These are phyloP conservation scores for Astrothelium subdiscretum DNA, from an alignment of 495 filamentous ascomycete species.

Conservation along the genomic window DNA sequence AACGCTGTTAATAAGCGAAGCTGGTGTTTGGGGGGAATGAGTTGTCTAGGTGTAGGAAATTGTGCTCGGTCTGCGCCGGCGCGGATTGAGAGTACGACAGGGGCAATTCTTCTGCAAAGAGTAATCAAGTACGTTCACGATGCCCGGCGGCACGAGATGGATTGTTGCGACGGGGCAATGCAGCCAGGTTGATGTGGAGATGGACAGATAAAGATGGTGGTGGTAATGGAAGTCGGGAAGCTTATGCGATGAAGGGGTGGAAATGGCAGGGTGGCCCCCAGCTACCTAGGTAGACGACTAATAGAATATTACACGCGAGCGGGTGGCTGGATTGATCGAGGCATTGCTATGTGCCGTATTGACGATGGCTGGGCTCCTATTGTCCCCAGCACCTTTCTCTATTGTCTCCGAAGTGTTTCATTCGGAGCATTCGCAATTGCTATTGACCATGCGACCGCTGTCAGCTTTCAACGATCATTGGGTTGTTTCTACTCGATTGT, in stretches of 20 bases:
- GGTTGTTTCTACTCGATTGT: background rate
- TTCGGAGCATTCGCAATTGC: background rate
- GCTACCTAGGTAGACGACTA: too few relatives aligned
- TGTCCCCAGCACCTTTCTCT: background rate
- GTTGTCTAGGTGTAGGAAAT: background rate
- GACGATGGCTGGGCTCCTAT: background rate
- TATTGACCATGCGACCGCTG: too few relatives aligned
- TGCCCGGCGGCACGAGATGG: background rate
- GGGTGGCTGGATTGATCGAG: background rate
- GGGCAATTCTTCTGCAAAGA: background rate
- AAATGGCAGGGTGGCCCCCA: background rate
- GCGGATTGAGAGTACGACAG: background rate
- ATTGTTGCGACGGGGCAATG: background rate
- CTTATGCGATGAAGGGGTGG: background rate
- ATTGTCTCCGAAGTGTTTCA: background rate
- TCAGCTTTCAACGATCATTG: too few relatives aligned
- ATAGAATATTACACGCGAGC: background rate
- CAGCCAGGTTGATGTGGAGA: background rate
- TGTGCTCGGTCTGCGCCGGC: background rate
- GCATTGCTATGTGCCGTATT: too few relatives aligned
- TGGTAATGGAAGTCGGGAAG: background rate
- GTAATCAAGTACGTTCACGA: background rate
- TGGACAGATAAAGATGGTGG: background rate
- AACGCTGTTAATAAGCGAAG: background rate
- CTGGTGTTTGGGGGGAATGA: conserved; percentile 8